Conservation (phyloP, 805 yeast species). For the Yamadazyma phyllophila region DNA sequence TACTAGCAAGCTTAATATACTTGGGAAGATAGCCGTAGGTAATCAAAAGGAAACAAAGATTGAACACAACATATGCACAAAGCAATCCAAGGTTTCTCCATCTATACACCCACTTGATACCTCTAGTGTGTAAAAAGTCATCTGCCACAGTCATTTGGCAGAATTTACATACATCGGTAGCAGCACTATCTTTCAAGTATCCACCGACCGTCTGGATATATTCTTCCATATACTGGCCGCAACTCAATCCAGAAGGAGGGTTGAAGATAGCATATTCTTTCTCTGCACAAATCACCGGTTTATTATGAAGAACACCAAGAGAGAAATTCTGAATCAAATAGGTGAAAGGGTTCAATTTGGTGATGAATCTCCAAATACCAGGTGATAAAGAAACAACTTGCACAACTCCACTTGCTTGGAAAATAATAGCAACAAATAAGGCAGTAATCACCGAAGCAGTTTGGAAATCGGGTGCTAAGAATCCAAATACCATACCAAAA, state of each 20-base stretch:
- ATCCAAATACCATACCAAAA: constrained; percentile 34
- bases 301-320: constrained; percentile 26
- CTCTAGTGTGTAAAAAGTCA: constrained; percentile 45
- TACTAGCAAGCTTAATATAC: background rate
- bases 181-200: constrained; percentile 36
- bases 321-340: constrained; percentile 60
- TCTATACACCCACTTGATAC: constrained; percentile 41
- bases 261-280: constrained; percentile 21
- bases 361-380: constrained; percentile 67
- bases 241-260: constrained; percentile 27
- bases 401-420: constrained; percentile 36
- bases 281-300: constrained; percentile 35
- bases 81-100: constrained; percentile 68
- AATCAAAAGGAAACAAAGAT: constrained; percentile 17
- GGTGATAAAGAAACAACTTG: constrained; percentile 27
- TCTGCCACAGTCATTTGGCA: constrained; percentile 62
- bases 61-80: constrained; percentile 33
- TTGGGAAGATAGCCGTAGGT: background rate
- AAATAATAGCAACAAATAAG: constrained; percentile 29
- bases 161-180: constrained; percentile 53
- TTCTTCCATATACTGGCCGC: constrained; percentile 26
- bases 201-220: constrained; percentile 41
- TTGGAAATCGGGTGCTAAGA: constrained; percentile 22
- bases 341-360: constrained; percentile 66
- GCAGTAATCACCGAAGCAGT: constrained; percentile 33